Evolutionary conservation across 2,329 filamentous ascomycete species (phyloP).

Genomic region (Cercospora beticola): DNA sequence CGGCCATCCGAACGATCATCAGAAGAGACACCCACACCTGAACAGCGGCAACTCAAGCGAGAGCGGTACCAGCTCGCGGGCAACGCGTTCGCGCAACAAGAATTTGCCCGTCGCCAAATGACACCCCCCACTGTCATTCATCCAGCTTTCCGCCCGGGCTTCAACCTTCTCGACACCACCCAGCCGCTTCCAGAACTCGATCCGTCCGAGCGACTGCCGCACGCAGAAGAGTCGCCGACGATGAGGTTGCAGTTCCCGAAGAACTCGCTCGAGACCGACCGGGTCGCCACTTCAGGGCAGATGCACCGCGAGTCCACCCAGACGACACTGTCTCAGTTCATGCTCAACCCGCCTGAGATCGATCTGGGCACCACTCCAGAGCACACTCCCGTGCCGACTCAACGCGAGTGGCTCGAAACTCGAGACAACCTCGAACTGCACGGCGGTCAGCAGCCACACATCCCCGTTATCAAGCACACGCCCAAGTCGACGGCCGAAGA

Average conservation of each 20-base stretch:
- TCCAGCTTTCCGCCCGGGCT: conserved; percentile 27
- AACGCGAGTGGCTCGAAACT: conserved; percentile 44
- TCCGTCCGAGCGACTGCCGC: conserved; percentile 5
- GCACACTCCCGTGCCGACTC: conserved; percentile 34
- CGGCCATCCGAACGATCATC: background rate
- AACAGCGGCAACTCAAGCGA: conserved; percentile 22
- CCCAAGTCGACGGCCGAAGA: conserved; percentile 27
- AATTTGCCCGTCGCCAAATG: conserved; percentile 23
- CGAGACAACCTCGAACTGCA: conserved; percentile 36
- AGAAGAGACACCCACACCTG: background rate
- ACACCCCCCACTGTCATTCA: conserved; percentile 29
- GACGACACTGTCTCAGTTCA: conserved; percentile 34
- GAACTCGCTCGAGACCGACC: background rate
- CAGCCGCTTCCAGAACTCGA: conserved; percentile 20
- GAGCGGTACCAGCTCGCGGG: conserved; percentile 31
- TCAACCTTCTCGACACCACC: conserved; percentile 18
- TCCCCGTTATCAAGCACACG: conserved; percentile 31
- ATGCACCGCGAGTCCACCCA: conserved; percentile 23
- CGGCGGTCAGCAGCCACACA: conserved; percentile 37
- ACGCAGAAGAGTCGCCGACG: background rate
- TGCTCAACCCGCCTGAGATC: conserved; percentile 28
- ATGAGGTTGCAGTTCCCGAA: background rate
- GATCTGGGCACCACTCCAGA: conserved; percentile 32
- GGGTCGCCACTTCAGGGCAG: background rate
- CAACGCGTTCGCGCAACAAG: conserved; percentile 39